Conservation (phyloP, 2,329 filamentous ascomycete species). For the Talaromyces sp. region DNA sequence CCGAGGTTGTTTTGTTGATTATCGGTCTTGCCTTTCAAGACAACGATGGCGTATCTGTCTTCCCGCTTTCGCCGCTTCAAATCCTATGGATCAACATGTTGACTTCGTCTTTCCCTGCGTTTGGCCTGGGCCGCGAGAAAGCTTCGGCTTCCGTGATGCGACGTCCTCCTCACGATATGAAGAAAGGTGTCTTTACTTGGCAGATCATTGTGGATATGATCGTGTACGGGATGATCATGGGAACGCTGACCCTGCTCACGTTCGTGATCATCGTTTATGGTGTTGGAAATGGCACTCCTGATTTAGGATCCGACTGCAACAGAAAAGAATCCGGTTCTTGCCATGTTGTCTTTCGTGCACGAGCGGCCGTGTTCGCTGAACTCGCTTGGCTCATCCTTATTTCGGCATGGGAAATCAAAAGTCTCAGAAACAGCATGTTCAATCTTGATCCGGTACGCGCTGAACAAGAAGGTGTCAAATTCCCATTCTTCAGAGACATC, state of each 20-base stretch:
- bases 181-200: slow-evolving; percentile 37
- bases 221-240: slow-evolving; percentile 44
- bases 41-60: slow-evolving; percentile 63
- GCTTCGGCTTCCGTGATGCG: slow-evolving; percentile 71
- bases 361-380: slow-evolving; percentile 67
- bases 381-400: slow-evolving; percentile 71
- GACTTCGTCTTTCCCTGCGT: slow-evolving; percentile 78
- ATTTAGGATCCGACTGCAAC: slow-evolving; percentile 55
- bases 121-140: slow-evolving; percentile 75
- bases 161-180: slow-evolving; percentile 65
- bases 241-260: slow-evolving; percentile 38
- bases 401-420: slow-evolving; percentile 72
- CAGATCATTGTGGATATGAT: slow-evolving; percentile 40
- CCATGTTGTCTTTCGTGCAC: slow-evolving; percentile 58
- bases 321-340: slow-evolving; percentile 45
- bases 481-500: slow-evolving; percentile 60
- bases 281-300: slow-evolving; percentile 34
- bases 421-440: slow-evolving; percentile 70
- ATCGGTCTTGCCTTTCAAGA: slow-evolving; percentile 80
- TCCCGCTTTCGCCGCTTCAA: slow-evolving; percentile 76
- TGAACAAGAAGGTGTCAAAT: slow-evolving; percentile 27
- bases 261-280: slow-evolving; percentile 39
- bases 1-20: slow-evolving; percentile 74
- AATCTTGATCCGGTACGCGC: slow-evolving; percentile 50
- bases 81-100: slow-evolving; percentile 92